phyloP scores from a whole-genome alignment of 352 stramenopile species.

The Globisporangium carolinianum region DNA sequence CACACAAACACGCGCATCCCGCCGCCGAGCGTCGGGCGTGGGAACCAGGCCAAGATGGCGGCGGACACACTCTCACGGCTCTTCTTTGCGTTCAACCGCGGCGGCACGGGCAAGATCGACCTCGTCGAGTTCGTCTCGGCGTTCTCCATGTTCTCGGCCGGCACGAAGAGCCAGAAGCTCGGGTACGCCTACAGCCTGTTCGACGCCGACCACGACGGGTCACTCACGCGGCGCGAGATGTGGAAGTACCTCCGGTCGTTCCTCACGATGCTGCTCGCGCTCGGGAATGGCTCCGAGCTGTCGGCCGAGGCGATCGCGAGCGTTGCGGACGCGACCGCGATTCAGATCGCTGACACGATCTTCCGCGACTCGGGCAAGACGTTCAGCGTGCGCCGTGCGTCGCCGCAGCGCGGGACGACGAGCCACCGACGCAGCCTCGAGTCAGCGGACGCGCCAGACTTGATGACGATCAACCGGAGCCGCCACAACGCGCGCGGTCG shows the following conservation, averaged over 20 bases:
- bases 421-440: constrained; percentile 55
- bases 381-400: constrained; percentile 40
- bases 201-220: constrained; percentile 85
- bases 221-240: constrained; percentile 88
- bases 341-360: constrained; percentile 75
- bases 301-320: constrained; percentile 77
- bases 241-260: constrained; percentile 92
- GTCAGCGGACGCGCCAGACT: constrained; percentile 32
- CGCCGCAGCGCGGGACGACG: constrained; percentile 19
- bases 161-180: constrained; percentile 95
- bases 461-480: constrained; percentile 25
- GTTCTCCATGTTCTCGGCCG: constrained; percentile 90
- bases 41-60: constrained; percentile 75
- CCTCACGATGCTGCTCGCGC: constrained; percentile 91
- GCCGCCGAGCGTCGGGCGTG: constrained; percentile 49
- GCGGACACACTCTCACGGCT: constrained; percentile 64
- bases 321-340: constrained; percentile 73
- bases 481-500: constrained; percentile 24
- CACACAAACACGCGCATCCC: constrained; percentile 49
- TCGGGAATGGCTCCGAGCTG: constrained; percentile 85
- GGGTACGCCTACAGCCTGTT: constrained; percentile 88
- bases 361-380: constrained; percentile 83
- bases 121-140: constrained; percentile 90
- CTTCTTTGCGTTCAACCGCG: constrained; percentile 85
- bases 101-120: constrained; percentile 79